phyloP scores from a whole-genome alignment of 2,329 filamentous ascomycete species.

The Thelonectria rubi region DNA sequence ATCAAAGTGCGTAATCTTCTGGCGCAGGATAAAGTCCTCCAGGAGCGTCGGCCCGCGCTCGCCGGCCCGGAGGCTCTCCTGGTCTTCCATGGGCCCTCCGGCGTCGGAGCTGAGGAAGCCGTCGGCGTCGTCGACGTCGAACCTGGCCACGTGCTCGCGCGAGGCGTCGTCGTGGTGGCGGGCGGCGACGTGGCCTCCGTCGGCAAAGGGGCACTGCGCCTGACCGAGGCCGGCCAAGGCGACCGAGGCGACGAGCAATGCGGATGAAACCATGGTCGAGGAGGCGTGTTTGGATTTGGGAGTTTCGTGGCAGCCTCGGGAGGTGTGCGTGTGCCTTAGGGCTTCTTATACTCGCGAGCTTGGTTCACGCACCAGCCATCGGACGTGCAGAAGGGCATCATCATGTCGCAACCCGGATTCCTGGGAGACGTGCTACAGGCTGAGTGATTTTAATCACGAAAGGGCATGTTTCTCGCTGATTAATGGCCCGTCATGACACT shows the following conservation, averaged over 20 bases:
- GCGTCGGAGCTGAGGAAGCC: constrained; percentile 71
- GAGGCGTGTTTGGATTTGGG: background rate
- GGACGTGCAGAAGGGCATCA: background rate
- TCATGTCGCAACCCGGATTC: background rate
- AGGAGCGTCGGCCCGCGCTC: constrained; percentile 72
- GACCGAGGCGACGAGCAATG: constrained; percentile 36
- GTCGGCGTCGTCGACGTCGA: constrained; percentile 62
- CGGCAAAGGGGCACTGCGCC: constrained; percentile 49
- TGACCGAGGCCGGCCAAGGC: constrained; percentile 40
- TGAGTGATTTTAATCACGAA: too few species aligned
- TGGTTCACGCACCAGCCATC: background rate
- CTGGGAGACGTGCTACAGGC: background rate
- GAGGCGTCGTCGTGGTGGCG: constrained; percentile 45
- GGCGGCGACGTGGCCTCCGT: constrained; percentile 38
- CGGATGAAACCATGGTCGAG: constrained; percentile 41
- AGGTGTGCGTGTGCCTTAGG: background rate
- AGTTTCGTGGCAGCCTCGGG: background rate
- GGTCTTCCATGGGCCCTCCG: constrained; percentile 73
- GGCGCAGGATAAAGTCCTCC: constrained; percentile 77
- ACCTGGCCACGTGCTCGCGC: constrained; percentile 46
- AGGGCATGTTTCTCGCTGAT: too few species aligned
- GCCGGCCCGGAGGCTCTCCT: constrained; percentile 73
- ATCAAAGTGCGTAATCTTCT: constrained; percentile 77
- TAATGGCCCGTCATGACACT: too few species aligned
- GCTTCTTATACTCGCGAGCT: constrained; percentile 29